Evolutionary conservation across 192 early-diverging fungal genomes (phyloP), one percentile per base, ranked within the genome.

Genomic region (Backusella tarrabulga): DNA sequence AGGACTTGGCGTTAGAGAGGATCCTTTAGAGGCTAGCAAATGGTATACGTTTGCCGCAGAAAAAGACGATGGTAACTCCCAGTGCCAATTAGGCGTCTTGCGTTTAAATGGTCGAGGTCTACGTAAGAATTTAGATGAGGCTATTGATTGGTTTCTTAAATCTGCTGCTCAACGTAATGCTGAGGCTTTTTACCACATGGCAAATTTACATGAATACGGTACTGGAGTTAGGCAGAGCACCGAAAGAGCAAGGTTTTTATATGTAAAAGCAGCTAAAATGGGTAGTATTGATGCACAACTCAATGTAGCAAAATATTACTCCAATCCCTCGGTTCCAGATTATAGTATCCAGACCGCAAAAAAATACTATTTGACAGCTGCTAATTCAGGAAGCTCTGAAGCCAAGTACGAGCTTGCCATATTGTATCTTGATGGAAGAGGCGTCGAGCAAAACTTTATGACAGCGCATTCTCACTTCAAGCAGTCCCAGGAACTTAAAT

Each of bases 41-140:
- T 89, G 89, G 89, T 89, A 89, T 73, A 86, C 87, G 75, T 84
- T 87, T 44, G 93, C 92, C 0, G 88, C 91, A 0, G 85, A 80
- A 29, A 35, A 71, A 40, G 26, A 26, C 2, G 12, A 71, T 46
- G 12, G 2, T 4, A 0, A 71, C 34, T 6, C 70, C 42, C 41
- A 41, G 19, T 19, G 70, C 14, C 41, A 42, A 6, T 23, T 71
- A 8, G 70, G n/a, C 9, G 7, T 42, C 0, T 40, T 42, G 14
- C 21, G n/a, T 8, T 21, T 42, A 71, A 71, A 40, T 3, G 70
- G 70, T 40, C 5, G 6, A 12, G 41, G 70, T 36, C 6, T 71
- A 11, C 2, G 19, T 0, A 14, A 40, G 26, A 8, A 71, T 29
- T 9, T 21, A 23, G 0, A 3, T 8, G 50, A 6, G 17, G 50